Evolutionary conservation across 176 grass and related monocot genomes (phyloP).

Genomic region (Phragmites australis): DNA sequence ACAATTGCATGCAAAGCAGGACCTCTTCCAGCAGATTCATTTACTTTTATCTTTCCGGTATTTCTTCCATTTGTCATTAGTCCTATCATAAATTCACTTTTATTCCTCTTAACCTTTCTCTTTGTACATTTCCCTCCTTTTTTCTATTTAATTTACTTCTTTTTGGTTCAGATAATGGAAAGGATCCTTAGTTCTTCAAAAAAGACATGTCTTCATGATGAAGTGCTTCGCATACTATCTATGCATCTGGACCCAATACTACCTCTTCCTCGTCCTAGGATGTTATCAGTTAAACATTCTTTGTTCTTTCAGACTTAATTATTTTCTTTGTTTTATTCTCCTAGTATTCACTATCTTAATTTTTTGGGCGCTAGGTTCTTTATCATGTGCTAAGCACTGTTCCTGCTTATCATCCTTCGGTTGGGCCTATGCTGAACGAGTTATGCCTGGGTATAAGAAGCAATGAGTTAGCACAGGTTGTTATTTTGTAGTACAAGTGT

Average conservation of each 20-base stretch:
- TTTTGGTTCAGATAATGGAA: constrained; percentile 64
- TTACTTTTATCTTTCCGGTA: constrained; percentile 98
- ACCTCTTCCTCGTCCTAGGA: constrained; percentile 87
- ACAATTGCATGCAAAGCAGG: constrained; percentile 73
- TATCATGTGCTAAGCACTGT: constrained; percentile 88
- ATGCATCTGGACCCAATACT: constrained; percentile 97
- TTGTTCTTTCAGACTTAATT: constrained; percentile 36
- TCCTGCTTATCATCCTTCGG: constrained; percentile 73
- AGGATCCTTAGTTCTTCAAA: constrained; percentile 77
- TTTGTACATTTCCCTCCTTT: constrained; percentile 3
- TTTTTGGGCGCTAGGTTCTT: constrained; percentile 64
- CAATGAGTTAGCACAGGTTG: constrained; percentile 78
- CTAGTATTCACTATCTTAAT: constrained; percentile 15
- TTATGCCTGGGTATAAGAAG: constrained; percentile 81
- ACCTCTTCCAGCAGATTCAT: constrained; percentile 94
- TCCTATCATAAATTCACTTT: constrained; percentile 15
- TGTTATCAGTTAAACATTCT: constrained; percentile 88
- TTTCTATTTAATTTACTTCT: constrained; percentile 4
- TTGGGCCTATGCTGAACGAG: constrained; percentile 94
- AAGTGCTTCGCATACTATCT: constrained; percentile 81
- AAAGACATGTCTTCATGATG: constrained; percentile 93
- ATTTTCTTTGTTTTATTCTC: constrained; percentile 34
- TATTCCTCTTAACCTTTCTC: background rate
- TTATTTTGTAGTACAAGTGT: constrained; percentile 45
- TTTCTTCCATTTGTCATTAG: constrained; percentile 10